Base-by-base conservation (phyloP, 768 basidiomycete genomes). In the Rhizopogon salebrosus region DNA sequence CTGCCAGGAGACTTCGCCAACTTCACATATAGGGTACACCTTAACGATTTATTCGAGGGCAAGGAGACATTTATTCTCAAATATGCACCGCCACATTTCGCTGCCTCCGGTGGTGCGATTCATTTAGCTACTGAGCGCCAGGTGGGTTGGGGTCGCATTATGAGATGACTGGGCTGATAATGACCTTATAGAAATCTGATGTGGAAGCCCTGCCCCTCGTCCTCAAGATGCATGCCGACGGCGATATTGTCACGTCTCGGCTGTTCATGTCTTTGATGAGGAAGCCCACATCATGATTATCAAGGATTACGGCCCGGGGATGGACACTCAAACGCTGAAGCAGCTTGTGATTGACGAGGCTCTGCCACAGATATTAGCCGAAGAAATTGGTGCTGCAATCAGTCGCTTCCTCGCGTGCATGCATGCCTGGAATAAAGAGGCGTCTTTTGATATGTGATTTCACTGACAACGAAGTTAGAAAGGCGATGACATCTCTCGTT, bases 251-350 rank as follows among this genome's bases (percentile, higher is more conserved):
- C 43, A 75, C 71, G 76, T 80, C 3, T 84, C 84, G 2, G 61
- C 53, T 6, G 68, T 86, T 13, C 68, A 78, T 59, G 63, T 71
- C 31, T 76, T 79, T 60, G 84, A 87, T 57, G 62, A 73, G 37
- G 68, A 66, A 23, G 70, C 62, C 9, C 70, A 78, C 54, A 77
- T 76, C 13, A 72, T 87, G 36, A 75, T 87, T 61, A 84, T 87
- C 74, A 79, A 84, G 41, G 85, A 87, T 53, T 74, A 72, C 48
- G 85, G n/a, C n/a, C n/a, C n/a, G n/a, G n/a, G 85, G 3, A 62
- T 60, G 29, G 56, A 63, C 3, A 41, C 51, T 18, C 53, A 37
- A 38, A 76, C 66, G 3, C 63, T 80, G 43, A 81, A 80, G 57
- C 60, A 70, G 8, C 53, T 74, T 6, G 60, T 79, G 53, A 62